phyloP scores from a whole-genome alignment of 2,329 filamentous ascomycete species.

The Leptographium lundbergii region DNA sequence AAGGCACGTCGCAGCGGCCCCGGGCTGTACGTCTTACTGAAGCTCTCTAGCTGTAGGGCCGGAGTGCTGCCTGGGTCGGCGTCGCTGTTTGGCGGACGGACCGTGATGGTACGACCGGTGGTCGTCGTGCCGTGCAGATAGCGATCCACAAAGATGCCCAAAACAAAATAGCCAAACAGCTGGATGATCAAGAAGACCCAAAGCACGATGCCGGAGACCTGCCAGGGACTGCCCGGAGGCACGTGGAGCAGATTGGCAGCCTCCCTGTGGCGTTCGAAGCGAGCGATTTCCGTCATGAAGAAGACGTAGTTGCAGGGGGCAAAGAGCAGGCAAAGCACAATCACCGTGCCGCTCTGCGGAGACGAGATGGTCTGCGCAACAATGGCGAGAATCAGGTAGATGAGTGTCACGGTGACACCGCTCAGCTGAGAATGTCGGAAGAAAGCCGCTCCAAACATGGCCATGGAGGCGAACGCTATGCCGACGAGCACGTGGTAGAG shows the following conservation, averaged over 20 bases:
- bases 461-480: constrained; percentile 64
- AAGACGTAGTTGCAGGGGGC: constrained; percentile 80
- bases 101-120: constrained; percentile 40
- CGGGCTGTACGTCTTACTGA: constrained; percentile 69
- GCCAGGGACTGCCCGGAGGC: constrained; percentile 54
- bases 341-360: constrained; percentile 50
- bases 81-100: constrained; percentile 17
- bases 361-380: constrained; percentile 62
- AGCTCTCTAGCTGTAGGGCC: constrained; percentile 58
- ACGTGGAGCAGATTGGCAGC: constrained; percentile 47
- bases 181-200: constrained; percentile 71
- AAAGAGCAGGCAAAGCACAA: constrained; percentile 63
- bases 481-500: constrained; percentile 68
- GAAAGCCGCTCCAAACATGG: constrained; percentile 68
- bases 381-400: constrained; percentile 64
- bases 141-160: constrained; percentile 64
- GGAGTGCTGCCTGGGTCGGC: constrained; percentile 15
- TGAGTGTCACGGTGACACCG: constrained; percentile 65
- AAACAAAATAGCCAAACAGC: constrained; percentile 61
- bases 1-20: constrained; percentile 45
- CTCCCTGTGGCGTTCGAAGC: constrained; percentile 53
- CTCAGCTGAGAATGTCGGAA: constrained; percentile 83
- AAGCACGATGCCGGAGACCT: constrained; percentile 59
- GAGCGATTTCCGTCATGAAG: constrained; percentile 63
- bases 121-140: constrained; percentile 63